These are phyloP conservation scores for Pichia phayaonensis DNA, from an alignment of 805 yeast species.

Conservation along the genomic window DNA sequence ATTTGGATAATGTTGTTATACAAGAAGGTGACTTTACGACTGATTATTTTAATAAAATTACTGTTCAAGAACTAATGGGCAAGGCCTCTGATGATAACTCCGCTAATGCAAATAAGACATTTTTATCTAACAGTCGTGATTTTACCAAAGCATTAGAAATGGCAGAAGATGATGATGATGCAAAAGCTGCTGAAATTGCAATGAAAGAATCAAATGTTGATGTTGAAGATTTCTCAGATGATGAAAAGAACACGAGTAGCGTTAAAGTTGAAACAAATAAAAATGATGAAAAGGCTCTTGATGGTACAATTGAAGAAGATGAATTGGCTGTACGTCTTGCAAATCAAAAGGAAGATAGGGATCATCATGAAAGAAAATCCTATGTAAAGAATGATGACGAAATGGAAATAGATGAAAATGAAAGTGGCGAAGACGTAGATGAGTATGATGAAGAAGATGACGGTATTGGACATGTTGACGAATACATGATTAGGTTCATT, in stretches of 20 bases:
- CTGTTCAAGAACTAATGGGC: conserved; percentile 80
- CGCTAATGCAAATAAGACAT: conserved; percentile 38
- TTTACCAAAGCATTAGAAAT: conserved; percentile 54
- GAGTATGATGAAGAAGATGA: conserved; percentile 43
- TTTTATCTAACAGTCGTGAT: conserved; percentile 20
- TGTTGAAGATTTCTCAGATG: conserved; percentile 73
- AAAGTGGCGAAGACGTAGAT: conserved; percentile 17
- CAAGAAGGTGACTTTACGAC: conserved; percentile 98
- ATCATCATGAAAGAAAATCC: not conserved
- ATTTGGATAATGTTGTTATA: conserved; percentile 87
- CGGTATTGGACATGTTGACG: conserved; percentile 80
- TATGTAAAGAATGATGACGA: conserved; percentile 6
- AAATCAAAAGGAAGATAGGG: not conserved
- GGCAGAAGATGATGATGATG: conserved; percentile 92
- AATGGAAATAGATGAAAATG: not conserved
- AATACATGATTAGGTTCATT: conserved; percentile 88
- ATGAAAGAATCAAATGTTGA: conserved; percentile 80
- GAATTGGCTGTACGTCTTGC: not conserved
- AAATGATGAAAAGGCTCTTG: conserved; percentile 8
- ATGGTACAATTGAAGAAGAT: conserved; percentile 17
- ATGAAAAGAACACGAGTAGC: conserved; percentile 18
- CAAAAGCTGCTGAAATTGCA: conserved; percentile 84
- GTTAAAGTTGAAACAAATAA: conserved; percentile 4
- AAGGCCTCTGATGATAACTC: conserved; percentile 28
- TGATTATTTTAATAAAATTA: conserved; percentile 82